Evolutionary conservation across 352 stramenopile species (phyloP).

Genomic region (Peronospora destructor): DNA sequence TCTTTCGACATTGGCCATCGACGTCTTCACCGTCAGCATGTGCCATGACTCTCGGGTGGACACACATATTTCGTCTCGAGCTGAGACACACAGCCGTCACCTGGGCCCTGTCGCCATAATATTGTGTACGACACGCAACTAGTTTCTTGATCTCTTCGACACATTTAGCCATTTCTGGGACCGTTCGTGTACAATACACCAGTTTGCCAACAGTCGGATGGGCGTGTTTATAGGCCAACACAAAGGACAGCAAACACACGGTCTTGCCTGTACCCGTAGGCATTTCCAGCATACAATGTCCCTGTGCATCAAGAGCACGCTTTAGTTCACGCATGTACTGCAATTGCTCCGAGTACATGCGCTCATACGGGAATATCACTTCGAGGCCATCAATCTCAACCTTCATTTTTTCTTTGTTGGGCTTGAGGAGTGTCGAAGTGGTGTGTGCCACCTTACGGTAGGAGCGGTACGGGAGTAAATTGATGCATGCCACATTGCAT

Average conservation of each 20-base stretch:
- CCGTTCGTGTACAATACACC: constrained; percentile 99
- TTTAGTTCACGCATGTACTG: constrained; percentile 99
- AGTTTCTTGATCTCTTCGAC: constrained; percentile 97
- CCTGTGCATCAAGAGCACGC: constrained; percentile 93
- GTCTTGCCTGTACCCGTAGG: constrained; percentile 98
- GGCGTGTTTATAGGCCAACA: constrained; percentile 92
- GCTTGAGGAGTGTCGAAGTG: no score
- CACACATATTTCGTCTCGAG: constrained; percentile 97
- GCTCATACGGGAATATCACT: constrained; percentile 96
- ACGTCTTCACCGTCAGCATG: constrained; percentile 95
- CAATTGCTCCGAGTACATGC: constrained; percentile 98
- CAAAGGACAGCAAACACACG: constrained; percentile 94
- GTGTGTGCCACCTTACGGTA: no score
- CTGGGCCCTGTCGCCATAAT: constrained; percentile 48
- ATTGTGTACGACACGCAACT: constrained; percentile 65
- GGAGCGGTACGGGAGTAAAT: no score
- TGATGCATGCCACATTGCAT: no score
- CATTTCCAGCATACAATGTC: constrained; percentile 98
- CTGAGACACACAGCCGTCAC: constrained; percentile 88
- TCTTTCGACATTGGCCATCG: constrained; percentile 93
- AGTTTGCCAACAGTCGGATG: constrained; percentile 95
- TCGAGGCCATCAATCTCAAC: constrained; percentile 94
- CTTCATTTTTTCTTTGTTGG: constrained; percentile 47
- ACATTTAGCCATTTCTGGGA: constrained; percentile 98
- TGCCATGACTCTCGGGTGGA: constrained; percentile 93